Percentiles rank a stretch among this genome's conserved stretches.
phyloP scores from a whole-genome alignment of 2,329 filamentous ascomycete species.

The Calonectria crousiana region DNA sequence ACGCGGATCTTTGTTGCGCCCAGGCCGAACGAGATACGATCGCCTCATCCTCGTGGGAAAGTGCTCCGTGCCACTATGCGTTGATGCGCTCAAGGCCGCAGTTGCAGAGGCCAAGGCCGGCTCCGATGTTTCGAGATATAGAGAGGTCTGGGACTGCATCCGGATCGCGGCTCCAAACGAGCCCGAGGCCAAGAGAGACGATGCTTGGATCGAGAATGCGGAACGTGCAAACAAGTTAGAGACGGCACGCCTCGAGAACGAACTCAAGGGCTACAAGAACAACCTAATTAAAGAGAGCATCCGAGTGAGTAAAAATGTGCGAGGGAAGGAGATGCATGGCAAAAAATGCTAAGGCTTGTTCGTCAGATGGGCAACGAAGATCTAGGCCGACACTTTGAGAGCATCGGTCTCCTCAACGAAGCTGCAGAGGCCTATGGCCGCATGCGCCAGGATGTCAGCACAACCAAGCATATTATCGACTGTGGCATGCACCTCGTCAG shows the following conservation, averaged over 20 bases:
- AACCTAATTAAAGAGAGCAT: constrained; percentile 98
- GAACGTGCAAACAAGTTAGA: constrained; percentile 77
- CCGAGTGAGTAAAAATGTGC: constrained; percentile 65
- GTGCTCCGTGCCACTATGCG: constrained; percentile 79
- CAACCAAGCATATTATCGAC: constrained; percentile 84
- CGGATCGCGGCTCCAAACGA: constrained; percentile 74
- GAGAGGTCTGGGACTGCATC: constrained; percentile 75
- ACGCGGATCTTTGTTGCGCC: constrained; percentile 11
- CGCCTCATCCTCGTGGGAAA: constrained; percentile 86
- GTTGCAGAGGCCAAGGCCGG: constrained; percentile 81
- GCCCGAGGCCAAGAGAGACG: constrained; percentile 75
- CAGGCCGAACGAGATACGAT: constrained; percentile 84
- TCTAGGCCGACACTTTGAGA: constrained; percentile 85
- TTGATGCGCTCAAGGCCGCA: constrained; percentile 85
- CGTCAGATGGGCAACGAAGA: constrained; percentile 93
- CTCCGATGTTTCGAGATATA: constrained; percentile 79
- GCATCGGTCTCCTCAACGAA: constrained; percentile 77
- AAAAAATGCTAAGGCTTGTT: constrained; percentile 26
- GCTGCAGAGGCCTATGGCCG: constrained; percentile 84
- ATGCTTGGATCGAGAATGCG: constrained; percentile 79
- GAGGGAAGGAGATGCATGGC: neutral
- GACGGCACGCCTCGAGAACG: constrained; percentile 81
- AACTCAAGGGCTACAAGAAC: constrained; percentile 94
- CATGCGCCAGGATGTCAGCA: constrained; percentile 93
- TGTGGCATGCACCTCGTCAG: constrained; percentile 84